Conservation (phyloP, 2,329 filamentous ascomycete species). For the Colletotrichum aenigma region DNA sequence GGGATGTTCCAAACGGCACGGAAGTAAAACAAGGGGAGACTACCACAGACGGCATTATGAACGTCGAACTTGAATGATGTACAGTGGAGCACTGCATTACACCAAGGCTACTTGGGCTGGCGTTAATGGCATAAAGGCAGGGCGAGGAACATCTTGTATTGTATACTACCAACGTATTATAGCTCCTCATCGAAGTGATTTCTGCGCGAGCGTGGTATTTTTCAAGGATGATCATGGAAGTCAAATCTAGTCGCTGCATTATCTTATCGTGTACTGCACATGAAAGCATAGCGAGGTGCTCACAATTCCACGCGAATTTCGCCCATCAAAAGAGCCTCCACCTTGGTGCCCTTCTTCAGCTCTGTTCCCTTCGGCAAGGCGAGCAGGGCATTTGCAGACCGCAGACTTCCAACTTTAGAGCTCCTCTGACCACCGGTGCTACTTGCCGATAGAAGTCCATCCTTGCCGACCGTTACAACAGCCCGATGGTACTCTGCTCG, state of each 20-base stretch:
- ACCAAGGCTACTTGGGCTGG: slow-evolving; percentile 23
- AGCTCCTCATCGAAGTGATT: slow-evolving; percentile 17
- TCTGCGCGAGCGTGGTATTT: neutral
- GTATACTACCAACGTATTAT: slow-evolving; percentile 21
- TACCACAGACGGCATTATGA: neutral
- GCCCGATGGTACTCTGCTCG: slow-evolving; percentile 92
- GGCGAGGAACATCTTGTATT: slow-evolving; percentile 22
- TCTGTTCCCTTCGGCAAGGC: slow-evolving; percentile 72
- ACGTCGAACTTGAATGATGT: slow-evolving; percentile 13
- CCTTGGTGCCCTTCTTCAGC: slow-evolving; percentile 70
- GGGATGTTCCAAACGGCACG: neutral
- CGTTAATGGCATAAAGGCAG: slow-evolving; percentile 24
- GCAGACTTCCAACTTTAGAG: slow-evolving; percentile 86
- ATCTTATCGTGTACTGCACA: neutral
- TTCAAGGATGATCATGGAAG: neutral
- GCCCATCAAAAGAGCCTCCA: slow-evolving; percentile 83
- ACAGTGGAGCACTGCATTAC: slow-evolving; percentile 21
- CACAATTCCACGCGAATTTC: slow-evolving; percentile 30
- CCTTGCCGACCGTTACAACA: slow-evolving; percentile 66
- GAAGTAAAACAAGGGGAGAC: neutral
- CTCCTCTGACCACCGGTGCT: slow-evolving; percentile 93
- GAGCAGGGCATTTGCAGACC: slow-evolving; percentile 85
- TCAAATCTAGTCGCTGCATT: neutral
- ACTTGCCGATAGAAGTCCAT: slow-evolving; percentile 73
- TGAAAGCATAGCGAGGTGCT: neutral